Percentiles rank a stretch among this genome's conserved stretches.
These are phyloP conservation scores for Ustilago cynodontis DNA, from an alignment of 1,284 basidiomycete species.

Conservation along the genomic window DNA sequence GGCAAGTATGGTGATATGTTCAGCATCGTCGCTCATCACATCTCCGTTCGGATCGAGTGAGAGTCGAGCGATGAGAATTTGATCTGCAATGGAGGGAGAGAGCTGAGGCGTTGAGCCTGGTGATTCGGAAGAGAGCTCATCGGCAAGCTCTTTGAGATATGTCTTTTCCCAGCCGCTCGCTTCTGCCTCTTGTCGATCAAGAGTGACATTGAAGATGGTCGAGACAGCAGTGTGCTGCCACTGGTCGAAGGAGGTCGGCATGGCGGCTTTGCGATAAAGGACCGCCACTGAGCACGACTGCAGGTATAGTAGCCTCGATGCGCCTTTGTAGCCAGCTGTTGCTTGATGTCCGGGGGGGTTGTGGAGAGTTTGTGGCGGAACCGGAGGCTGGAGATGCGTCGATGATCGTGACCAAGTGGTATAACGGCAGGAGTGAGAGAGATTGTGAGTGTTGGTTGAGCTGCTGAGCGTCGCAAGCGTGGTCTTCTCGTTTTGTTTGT, in stretches of 20 bases:
- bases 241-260: conserved; percentile 48
- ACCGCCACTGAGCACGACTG: background rate
- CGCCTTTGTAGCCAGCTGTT: background rate
- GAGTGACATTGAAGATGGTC: conserved; percentile 80
- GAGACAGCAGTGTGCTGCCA: conserved; percentile 83
- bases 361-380: too few species aligned
- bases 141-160: conserved; percentile 83
- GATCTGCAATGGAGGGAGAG: conserved; percentile 75
- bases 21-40: conserved; percentile 86
- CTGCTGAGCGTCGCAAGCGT: conserved; percentile 8
- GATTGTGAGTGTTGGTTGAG: background rate
- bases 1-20: conserved; percentile 81
- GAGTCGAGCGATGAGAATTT: conserved; percentile 86
- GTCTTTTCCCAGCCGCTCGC: conserved; percentile 79
- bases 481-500: background rate
- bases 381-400: background rate
- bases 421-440: background rate
- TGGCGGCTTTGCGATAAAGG: conserved; percentile 3
- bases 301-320: background rate
- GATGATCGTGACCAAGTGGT: background rate
- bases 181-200: conserved; percentile 82
- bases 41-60: conserved; percentile 79
- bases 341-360: background rate
- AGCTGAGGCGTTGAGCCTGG: conserved; percentile 58
- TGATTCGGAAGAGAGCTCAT: conserved; percentile 80